Evolutionary conservation across 345 rosid species (phyloP), one percentile per base, ranked within the genome.

Genomic region (Euphorbia lathyris): DNA sequence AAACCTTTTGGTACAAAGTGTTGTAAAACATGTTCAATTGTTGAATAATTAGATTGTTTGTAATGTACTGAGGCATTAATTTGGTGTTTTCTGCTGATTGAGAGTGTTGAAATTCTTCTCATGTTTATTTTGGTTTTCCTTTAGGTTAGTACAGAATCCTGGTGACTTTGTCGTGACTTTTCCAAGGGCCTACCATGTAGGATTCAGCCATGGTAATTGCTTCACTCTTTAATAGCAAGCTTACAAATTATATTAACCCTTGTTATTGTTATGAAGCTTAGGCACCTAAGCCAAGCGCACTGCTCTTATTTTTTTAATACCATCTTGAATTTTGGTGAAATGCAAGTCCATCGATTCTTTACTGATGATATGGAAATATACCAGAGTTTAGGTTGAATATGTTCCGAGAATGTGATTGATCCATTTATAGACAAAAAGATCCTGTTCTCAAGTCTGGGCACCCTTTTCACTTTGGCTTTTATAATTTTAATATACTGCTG

Each of bases 91-190:
- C 58, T 65, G 51, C 40, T 72, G 67, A 69, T 34, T 16, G 69
- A 9, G 4, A 17, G 14, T 20, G 56, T 72, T 79, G 71, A 58
- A 63, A 38, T 69, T 74, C 20, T 76, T 58, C 75, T 62, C 58
- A 68, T 70, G 38, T 27, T 48, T 71, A 20, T 66, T 77, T 64
- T 76, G 71, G 67, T 80, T 66, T 74, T 69, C 65, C 60, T 77
- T 75, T 76, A 96, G 99, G 93, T 88, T 95, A 80, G 77, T 95
- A 76, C 99, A 92, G 83, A 82, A 88, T 82, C 98, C 97, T 65
- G 99, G 99, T 82, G 99, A 96, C 83, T 96, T 90, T 78, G 99
- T 96, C 61, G 99, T 96, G 84, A 96, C 99, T 68, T 96, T 96
- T 81, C 99, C 99, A 36, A 84, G 99, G 84, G 96, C 98, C 70